Evolutionary conservation across 2,329 filamentous ascomycete species (phyloP), one percentile per base, ranked within the genome.

Genomic region (Lecanoromycetidae sp.): DNA sequence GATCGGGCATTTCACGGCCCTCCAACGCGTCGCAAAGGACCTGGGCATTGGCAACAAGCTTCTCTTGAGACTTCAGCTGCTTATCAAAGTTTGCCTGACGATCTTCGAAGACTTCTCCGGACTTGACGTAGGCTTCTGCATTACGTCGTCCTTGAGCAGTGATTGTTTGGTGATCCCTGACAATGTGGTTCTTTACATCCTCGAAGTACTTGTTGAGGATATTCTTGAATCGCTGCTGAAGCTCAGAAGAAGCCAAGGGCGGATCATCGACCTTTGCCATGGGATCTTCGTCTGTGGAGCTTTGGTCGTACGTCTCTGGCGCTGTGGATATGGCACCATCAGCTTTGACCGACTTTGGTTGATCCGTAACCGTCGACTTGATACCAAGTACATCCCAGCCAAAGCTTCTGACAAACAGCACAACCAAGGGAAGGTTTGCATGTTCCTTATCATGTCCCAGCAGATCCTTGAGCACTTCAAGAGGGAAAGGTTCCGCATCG

Each of bases 111-210:
- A 98, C 90, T 61, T 98, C 91, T 2, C 91, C 91, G 30, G 91
- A 96, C 60, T 95, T 95, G 57, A 98, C 90, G 58, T 98, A 98
- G 5, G 90, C 91, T 64, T 98, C 91, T 1, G 91, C 90, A 65
- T 98, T 98, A 56, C 90, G 87, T 53, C 87, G 85, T 45, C 85
- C 87, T 66, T 98, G 91, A 22, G 77, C 79, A 44, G 80, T 77
- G 33, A 98, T 81, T 33, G 84, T 82, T 63, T 94, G 91, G 62
- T 98, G 91, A 57, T 96, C 87, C n/a, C 85, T 82, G 25, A 88
- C 64, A 25, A 98, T 74, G 59, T 96, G 91, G 13, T 75, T 71
- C 60, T 94, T 94, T 55, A 96, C 85, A 60, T 94, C 88, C 46
- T 95, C 86, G 55, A 96, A 85, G 58, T 98, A 98, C 26, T 84